phyloP scores from a whole-genome alignment of 2,329 filamentous ascomycete species.

The Botryosphaeria dothidea region DNA sequence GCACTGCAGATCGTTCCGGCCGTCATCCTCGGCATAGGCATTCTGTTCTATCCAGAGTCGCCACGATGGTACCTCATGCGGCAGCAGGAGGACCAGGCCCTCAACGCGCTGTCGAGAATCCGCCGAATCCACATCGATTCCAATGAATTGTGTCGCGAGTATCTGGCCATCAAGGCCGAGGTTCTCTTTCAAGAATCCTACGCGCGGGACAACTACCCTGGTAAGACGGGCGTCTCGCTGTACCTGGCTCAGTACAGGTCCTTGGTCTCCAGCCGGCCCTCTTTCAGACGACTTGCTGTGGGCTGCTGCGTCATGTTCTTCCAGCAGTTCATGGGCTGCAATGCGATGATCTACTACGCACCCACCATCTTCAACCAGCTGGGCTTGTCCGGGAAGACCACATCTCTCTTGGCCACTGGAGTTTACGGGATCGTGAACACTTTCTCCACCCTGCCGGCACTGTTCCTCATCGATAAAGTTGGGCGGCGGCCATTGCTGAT shows the following conservation, averaged over 20 bases:
- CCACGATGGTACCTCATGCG: constrained; percentile 38
- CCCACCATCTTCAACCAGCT: neutral
- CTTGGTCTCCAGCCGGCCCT: neutral
- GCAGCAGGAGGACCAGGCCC: constrained; percentile 56
- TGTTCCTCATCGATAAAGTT: neutral
- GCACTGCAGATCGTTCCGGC: neutral
- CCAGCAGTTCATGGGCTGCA: neutral
- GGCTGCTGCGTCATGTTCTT: neutral
- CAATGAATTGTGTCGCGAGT: constrained; percentile 71
- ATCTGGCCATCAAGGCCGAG: constrained; percentile 2
- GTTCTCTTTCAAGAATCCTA: constrained; percentile 21
- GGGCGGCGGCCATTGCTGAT: neutral
- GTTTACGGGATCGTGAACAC: constrained; percentile 18
- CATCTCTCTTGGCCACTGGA: constrained; percentile 12
- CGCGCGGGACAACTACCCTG: constrained; percentile 34
- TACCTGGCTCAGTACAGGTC: constrained; percentile 6
- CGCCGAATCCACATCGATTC: constrained; percentile 70
- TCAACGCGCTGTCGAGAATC: constrained; percentile 60
- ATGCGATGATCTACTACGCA: too few species aligned
- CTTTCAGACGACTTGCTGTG: neutral
- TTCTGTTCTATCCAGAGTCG: neutral
- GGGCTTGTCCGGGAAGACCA: neutral
- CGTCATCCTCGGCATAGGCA: neutral
- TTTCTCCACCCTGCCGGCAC: constrained; percentile 17
- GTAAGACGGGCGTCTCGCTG: neutral